A percentile compares a stretch with the other conserved stretches of the same genome.
Conservation (phyloP, 1,284 basidiomycete species). For the Cystobasidium pallidum region DNA sequence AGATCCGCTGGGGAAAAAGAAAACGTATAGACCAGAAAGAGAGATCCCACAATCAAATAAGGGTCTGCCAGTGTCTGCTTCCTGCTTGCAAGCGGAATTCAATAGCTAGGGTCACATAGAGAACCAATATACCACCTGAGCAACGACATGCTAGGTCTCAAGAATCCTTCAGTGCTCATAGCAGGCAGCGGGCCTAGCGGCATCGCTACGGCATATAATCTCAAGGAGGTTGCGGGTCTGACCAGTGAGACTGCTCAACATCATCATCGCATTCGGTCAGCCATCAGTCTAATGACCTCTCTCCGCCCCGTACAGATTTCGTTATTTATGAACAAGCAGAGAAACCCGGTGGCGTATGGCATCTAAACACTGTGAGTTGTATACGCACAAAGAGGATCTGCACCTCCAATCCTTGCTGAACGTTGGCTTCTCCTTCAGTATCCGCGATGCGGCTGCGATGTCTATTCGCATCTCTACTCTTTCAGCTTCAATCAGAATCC, state of each 20-base stretch:
- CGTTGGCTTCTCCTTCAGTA: background rate
- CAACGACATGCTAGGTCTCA: constrained; percentile 15
- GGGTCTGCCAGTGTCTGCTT: background rate
- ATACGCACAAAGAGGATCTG: background rate
- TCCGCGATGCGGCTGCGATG: constrained; percentile 26
- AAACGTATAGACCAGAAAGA: background rate
- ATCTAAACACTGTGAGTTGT: constrained; percentile 29
- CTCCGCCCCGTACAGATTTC: constrained; percentile 9
- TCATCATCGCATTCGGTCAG: background rate
- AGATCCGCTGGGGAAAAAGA: background rate
- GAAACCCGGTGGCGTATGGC: constrained; percentile 45
- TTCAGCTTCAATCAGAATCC: constrained; percentile 65
- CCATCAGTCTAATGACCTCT: background rate
- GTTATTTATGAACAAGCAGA: constrained; percentile 38
- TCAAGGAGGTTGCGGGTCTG: constrained; percentile 36
- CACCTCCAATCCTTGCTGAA: background rate
- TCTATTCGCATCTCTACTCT: constrained; percentile 59
- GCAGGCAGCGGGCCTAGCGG: constrained; percentile 40
- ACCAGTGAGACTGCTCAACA: constrained; percentile 8
- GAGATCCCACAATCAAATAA: background rate
- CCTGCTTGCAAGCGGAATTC: background rate
- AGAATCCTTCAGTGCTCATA: constrained; percentile 30
- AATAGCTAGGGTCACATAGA: background rate
- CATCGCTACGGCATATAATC: constrained; percentile 42
- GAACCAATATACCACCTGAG: background rate